Evolutionary conservation across 345 rosid genomes (phyloP).

Genomic region (Cardamine chenopodiifolia): DNA sequence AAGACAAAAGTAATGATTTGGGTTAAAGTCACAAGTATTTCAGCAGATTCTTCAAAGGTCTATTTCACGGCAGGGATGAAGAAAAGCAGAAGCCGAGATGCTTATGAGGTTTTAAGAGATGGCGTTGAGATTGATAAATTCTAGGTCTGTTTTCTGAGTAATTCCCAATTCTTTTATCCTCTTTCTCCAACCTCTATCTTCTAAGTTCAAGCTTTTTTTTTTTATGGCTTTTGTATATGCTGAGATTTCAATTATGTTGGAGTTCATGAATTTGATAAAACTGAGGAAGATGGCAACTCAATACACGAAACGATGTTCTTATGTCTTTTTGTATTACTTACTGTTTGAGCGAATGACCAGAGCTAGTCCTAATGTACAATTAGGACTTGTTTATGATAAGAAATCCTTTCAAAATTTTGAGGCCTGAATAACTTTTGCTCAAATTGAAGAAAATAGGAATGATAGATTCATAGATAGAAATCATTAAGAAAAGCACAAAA

Average conservation of each 20-base stretch:
- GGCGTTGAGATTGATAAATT: slow-evolving; percentile 72
- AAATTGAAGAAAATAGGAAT: not conserved
- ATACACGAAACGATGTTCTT: not conserved
- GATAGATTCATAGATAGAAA: not conserved
- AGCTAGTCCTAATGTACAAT: no score
- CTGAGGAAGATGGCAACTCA: not conserved
- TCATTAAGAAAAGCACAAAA: not conserved
- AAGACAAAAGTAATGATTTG: slow-evolving; percentile 93
- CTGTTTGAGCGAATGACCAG: not conserved
- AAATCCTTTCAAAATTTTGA: not conserved
- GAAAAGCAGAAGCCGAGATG: slow-evolving; percentile 80
- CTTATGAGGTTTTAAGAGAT: slow-evolving; percentile 61
- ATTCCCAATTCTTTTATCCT: slow-evolving; percentile 28
- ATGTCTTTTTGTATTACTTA: not conserved
- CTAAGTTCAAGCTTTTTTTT: not conserved
- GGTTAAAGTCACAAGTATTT: slow-evolving; percentile 80
- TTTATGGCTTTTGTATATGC: not conserved
- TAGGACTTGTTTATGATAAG: not conserved
- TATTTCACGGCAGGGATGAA: slow-evolving; percentile 92
- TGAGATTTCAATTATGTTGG: not conserved
- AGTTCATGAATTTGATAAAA: slow-evolving; percentile 20
- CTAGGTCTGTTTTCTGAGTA: slow-evolving; percentile 34
- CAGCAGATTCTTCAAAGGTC: slow-evolving; percentile 81
- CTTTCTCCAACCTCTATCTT: slow-evolving; percentile 4
- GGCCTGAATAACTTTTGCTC: not conserved